Percentiles rank a stretch among this genome's conserved stretches.
These are phyloP conservation scores for Lagenidium giganteum DNA, from an alignment of 352 stramenopile species.

Conservation along the genomic window DNA sequence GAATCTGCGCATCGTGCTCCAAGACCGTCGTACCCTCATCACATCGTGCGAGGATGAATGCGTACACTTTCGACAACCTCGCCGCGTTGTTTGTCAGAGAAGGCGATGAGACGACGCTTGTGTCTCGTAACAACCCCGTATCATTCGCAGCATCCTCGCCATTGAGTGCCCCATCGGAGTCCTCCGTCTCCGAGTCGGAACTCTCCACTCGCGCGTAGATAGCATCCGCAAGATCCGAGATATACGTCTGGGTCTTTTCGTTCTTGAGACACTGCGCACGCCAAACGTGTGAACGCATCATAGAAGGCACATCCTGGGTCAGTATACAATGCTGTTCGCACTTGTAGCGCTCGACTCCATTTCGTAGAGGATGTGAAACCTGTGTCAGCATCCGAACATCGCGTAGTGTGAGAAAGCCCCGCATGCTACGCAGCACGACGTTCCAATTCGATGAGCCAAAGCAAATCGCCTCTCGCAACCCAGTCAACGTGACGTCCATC, in stretches of 20 bases:
- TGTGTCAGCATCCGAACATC: constrained; percentile 34
- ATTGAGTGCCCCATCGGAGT: constrained; percentile 22
- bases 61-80: constrained; percentile 39
- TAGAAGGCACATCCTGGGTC: constrained; percentile 5
- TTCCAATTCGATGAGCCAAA: constrained; percentile 22
- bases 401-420: constrained; percentile 34
- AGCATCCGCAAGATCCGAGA: constrained; percentile 49
- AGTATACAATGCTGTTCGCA: constrained; percentile 26
- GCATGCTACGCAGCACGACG: constrained; percentile 15
- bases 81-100: no score
- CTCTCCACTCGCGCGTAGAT: constrained; percentile 35
- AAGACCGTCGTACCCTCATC: constrained; percentile 20
- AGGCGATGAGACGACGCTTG: not conserved
- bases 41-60: constrained; percentile 42
- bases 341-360: constrained; percentile 15
- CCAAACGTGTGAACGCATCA: constrained; percentile 28
- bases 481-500: constrained; percentile 47
- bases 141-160: constrained; percentile 1
- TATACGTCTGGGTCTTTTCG: constrained; percentile 34
- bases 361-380: constrained; percentile 27
- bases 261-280: constrained; percentile 42
- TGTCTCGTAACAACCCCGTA: not conserved
- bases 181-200: constrained; percentile 41
- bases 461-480: constrained; percentile 38
- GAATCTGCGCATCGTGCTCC: constrained; percentile 62